Percentiles rank a stretch among this genome's conserved stretches.
phyloP scores from a whole-genome alignment of 2,329 filamentous ascomycete genomes.

The Penicillium frequentans region DNA sequence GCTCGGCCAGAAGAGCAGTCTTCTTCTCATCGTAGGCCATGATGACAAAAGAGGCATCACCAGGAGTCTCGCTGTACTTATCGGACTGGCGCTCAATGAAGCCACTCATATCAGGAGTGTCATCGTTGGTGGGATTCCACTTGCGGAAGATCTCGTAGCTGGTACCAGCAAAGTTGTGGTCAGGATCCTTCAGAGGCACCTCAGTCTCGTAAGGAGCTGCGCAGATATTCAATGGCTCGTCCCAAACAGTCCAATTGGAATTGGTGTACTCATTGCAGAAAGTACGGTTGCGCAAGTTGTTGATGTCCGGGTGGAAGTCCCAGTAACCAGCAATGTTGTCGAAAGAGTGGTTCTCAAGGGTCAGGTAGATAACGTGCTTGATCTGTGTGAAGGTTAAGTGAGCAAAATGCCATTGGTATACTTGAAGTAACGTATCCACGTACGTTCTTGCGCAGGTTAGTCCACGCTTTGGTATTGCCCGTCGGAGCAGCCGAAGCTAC shows the following conservation, averaged over 20 bases:
- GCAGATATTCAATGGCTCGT: constrained; percentile 37
- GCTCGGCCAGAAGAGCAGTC: constrained; percentile 32
- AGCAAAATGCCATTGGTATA: no score
- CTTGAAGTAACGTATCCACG: neutral
- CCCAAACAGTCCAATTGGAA: constrained; percentile 39
- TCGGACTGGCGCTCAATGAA: constrained; percentile 42
- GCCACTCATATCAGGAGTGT: constrained; percentile 39
- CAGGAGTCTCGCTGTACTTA: constrained; percentile 36
- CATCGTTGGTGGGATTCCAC: constrained; percentile 36
- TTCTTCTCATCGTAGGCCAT: constrained; percentile 39
- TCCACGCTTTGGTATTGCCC: constrained; percentile 17
- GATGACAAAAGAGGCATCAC: constrained; percentile 39
- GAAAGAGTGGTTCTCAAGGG: constrained; percentile 43
- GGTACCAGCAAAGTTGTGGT: constrained; percentile 34
- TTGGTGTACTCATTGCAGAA: constrained; percentile 43
- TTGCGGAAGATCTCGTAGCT: constrained; percentile 41
- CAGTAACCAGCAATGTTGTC: constrained; percentile 44
- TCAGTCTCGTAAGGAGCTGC: constrained; percentile 37
- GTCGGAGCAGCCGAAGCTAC: constrained; percentile 18
- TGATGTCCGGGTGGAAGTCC: constrained; percentile 38
- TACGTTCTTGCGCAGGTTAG: constrained; percentile 25
- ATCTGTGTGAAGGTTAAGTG: constrained; percentile 20
- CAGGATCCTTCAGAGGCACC: constrained; percentile 37
- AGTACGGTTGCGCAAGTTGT: constrained; percentile 33
- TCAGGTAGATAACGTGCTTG: constrained; percentile 39